A percentile compares a stretch with the other conserved stretches of the same genome.
phyloP scores from a whole-genome alignment of 1,284 basidiomycete species.

The Termitomyces sp. region DNA sequence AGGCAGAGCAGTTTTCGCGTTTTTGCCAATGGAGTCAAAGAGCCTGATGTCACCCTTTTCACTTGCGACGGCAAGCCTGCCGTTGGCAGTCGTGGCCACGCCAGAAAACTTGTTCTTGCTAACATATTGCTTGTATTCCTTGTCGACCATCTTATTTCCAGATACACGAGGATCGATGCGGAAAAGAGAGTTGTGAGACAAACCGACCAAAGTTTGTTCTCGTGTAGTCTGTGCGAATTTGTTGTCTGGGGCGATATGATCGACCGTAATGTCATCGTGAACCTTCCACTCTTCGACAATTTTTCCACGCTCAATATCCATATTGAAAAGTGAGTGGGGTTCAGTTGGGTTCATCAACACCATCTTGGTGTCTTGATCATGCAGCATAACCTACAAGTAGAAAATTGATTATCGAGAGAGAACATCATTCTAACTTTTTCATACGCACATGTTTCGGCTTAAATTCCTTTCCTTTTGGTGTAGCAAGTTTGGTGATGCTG shows the following conservation, averaged over 20 bases:
- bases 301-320: conserved; percentile 95
- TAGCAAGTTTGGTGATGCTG: conserved; percentile 82
- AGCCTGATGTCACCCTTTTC: conserved; percentile 96
- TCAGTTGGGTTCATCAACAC: conserved; percentile 85
- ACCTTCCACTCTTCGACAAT: conserved; percentile 99
- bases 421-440: neutral
- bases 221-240: conserved; percentile 95
- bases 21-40: conserved; percentile 97
- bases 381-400: conserved; percentile 82
- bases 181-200: conserved; percentile 93
- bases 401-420: conserved; percentile 1
- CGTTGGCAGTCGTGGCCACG: conserved; percentile 82
- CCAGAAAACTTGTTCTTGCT: conserved; percentile 96
- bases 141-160: conserved; percentile 91
- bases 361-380: conserved; percentile 97
- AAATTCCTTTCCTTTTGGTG: conserved; percentile 81
- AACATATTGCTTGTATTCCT: conserved; percentile 94
- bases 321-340: conserved; percentile 82
- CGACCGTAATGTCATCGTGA: conserved; percentile 81
- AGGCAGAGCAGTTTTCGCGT: conserved; percentile 97
- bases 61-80: conserved; percentile 89
- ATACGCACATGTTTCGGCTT: conserved; percentile 73
- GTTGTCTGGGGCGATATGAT: conserved; percentile 87
- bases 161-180: conserved; percentile 92
- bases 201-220: conserved; percentile 90